These are phyloP conservation scores for Xerocomus cyaneibrunnescens DNA, from an alignment of 1,284 basidiomycete genomes.

Conservation along the genomic window DNA sequence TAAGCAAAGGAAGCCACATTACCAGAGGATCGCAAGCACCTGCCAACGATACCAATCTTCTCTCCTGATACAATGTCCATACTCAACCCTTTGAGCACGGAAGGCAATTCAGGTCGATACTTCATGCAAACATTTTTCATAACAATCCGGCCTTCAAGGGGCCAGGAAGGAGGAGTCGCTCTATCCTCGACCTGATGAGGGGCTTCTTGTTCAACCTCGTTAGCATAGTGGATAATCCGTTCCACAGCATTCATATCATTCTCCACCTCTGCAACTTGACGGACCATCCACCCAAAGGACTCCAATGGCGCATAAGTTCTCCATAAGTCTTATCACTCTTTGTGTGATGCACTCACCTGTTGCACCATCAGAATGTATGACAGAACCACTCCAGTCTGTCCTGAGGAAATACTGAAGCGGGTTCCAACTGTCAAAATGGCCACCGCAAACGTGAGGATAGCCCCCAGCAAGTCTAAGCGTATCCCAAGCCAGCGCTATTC, in stretches of 20 bases:
- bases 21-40: slow-evolving; percentile 34
- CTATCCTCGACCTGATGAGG: slow-evolving; percentile 61
- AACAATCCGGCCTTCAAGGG: slow-evolving; percentile 58
- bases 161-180: slow-evolving; percentile 68
- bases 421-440: slow-evolving; percentile 77
- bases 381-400: slow-evolving; percentile 73
- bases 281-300: slow-evolving; percentile 81
- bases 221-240: slow-evolving; percentile 77
- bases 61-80: slow-evolving; percentile 73
- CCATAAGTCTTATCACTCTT: not conserved
- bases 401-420: slow-evolving; percentile 72
- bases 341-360: slow-evolving; percentile 42
- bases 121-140: slow-evolving; percentile 63
- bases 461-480: slow-evolving; percentile 83
- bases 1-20: slow-evolving; percentile 3
- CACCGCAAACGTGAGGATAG: slow-evolving; percentile 75
- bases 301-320: slow-evolving; percentile 26
- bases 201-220: slow-evolving; percentile 62
- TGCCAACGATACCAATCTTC: slow-evolving; percentile 86
- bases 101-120: slow-evolving; percentile 71
- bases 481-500: slow-evolving; percentile 84
- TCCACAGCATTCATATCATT: slow-evolving; percentile 94
- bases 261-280: slow-evolving; percentile 83
- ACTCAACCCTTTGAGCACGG: slow-evolving; percentile 66
- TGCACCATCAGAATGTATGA: slow-evolving; percentile 79